Evolutionary conservation across 208 protist species (phyloP), one percentile per base, ranked within the genome.

Genomic region (Acanthamoeba royreba): DNA sequence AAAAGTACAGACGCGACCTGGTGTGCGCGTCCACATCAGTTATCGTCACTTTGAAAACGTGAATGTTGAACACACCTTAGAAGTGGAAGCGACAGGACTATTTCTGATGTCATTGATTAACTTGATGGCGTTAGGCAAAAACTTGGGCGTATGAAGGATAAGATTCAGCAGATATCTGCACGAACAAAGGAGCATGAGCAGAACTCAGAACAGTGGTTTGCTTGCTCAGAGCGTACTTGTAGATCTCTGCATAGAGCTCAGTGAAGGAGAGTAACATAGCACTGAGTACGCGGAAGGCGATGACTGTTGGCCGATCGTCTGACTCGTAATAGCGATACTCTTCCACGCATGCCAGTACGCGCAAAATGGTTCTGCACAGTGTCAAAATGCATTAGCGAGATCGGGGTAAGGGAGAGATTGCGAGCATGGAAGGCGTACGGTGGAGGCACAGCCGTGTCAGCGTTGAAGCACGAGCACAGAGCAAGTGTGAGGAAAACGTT

Each of bases 41-140:
- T n/a, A n/a, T n/a, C n/a, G n/a, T n/a, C n/a, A n/a, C n/a, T n/a
- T n/a, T n/a, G n/a, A n/a, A n/a, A n/a, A n/a, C n/a, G n/a, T n/a
- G n/a, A n/a, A n/a, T n/a, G n/a, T n/a, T n/a, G n/a, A 61, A n/a
- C 53, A 61, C 19, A 61, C 53, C 53, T 61, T 61, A 28, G 49
- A 58, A 13, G 43, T 87, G 79, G 79, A 5, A 28, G 79, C 79
- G 31, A 61, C 15, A 15, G 43, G 43, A 38, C 46, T 87, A 31
- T 87, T 31, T 38, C 55, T 87, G 79, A 87, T 87, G 49, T 87
- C 85, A 19, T 66, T 49, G 25, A 91, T 72, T 8, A 91, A 38
- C 49, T 91, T 72, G 85, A 91, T 91, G n/a, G 72, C 43, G 58
- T 91, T 91, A 35, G 85, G 85, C 85, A 91, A 33, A 38, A 91